Evolutionary conservation across 2,329 filamentous ascomycete genomes (phyloP).

Genomic region (Colletotrichum lupini): DNA sequence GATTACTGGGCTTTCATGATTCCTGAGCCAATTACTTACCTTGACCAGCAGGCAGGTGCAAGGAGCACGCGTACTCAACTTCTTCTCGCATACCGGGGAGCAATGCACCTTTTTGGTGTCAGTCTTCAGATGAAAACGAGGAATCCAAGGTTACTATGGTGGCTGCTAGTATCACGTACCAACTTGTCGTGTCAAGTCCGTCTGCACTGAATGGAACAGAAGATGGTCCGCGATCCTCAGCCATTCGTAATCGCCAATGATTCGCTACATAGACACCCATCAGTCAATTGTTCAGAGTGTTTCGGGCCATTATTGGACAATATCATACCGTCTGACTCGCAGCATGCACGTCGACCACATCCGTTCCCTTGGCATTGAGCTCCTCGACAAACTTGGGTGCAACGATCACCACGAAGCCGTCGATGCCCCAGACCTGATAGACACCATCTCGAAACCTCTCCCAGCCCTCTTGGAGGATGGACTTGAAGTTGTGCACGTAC

Average conservation of each 20-base stretch:
- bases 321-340: background rate
- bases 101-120: background rate
- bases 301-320: too few species aligned
- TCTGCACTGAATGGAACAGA: background rate
- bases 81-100: background rate
- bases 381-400: background rate
- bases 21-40: background rate
- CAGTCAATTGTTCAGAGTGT: background rate
- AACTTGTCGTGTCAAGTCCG: background rate
- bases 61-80: background rate
- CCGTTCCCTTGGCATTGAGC: background rate
- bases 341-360: background rate
- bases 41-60: background rate
- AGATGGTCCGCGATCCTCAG: background rate
- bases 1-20: background rate
- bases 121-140: too few species aligned
- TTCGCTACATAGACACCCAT: background rate
- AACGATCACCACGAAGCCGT: background rate
- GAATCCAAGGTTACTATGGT: too few species aligned
- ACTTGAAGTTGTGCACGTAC: background rate
- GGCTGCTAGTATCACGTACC: background rate
- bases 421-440: background rate
- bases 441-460: background rate
- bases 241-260: background rate
- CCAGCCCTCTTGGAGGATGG: background rate